Percentiles rank a stretch among this genome's conserved stretches.
Evolutionary conservation across 495 filamentous ascomycete species (phyloP).

Genomic region (Jackrogersella minutella): DNA sequence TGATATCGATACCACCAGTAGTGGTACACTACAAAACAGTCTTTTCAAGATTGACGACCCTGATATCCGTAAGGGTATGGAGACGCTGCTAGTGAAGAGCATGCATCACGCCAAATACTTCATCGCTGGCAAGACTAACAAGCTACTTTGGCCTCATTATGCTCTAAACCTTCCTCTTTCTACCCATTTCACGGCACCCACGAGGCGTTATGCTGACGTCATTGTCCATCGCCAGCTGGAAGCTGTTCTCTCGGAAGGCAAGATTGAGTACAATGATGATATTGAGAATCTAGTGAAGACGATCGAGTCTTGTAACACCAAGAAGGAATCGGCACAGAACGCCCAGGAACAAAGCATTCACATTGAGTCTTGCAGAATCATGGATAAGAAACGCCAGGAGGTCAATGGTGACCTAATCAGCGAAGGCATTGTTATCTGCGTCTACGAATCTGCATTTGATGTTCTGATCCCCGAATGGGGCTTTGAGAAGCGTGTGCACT

Average conservation of each 20-base stretch:
- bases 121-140: slow-evolving; percentile 75
- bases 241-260: slow-evolving; percentile 79
- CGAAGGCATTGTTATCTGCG: slow-evolving; percentile 95
- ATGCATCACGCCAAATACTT: slow-evolving; percentile 97
- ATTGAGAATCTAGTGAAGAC: slow-evolving; percentile 88
- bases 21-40: slow-evolving; percentile 88
- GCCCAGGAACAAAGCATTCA: slow-evolving; percentile 99
- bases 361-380: slow-evolving; percentile 93
- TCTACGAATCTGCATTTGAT: slow-evolving; percentile 98
- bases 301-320: slow-evolving; percentile 95
- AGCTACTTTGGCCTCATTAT: slow-evolving; percentile 84
- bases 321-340: slow-evolving; percentile 97
- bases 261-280: slow-evolving; percentile 88
- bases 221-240: slow-evolving; percentile 97
- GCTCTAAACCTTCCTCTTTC: slow-evolving; percentile 91
- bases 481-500: slow-evolving; percentile 99
- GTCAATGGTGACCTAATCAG: slow-evolving; percentile 91
- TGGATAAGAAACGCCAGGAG: slow-evolving; percentile 87
- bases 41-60: slow-evolving; percentile 88
- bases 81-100: slow-evolving; percentile 89
- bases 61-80: slow-evolving; percentile 95
- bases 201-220: slow-evolving; percentile 92
- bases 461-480: slow-evolving; percentile 98
- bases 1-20: slow-evolving; percentile 87
- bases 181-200: slow-evolving; percentile 97